A percentile compares a stretch with the other conserved stretches of the same genome.
These are phyloP conservation scores for Aspergillus novofumigatus DNA, from an alignment of 2,329 filamentous ascomycete species.

Conservation along the genomic window DNA sequence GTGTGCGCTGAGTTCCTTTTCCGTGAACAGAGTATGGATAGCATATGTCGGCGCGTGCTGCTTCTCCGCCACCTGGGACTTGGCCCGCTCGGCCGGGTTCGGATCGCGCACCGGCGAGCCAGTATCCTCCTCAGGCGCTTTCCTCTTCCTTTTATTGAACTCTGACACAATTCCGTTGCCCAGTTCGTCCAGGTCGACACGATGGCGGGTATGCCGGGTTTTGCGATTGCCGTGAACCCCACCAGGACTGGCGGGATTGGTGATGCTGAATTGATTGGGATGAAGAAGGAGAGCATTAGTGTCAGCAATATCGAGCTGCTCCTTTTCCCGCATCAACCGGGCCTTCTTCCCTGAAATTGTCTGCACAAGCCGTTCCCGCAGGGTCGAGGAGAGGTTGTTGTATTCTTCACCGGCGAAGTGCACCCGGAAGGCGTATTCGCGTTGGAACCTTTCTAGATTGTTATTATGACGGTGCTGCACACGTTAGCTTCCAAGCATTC, in stretches of 20 bases:
- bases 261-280: slow-evolving; percentile 63
- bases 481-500: neutral
- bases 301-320: slow-evolving; percentile 63
- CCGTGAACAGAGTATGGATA: slow-evolving; percentile 61
- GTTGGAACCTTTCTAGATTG: slow-evolving; percentile 52
- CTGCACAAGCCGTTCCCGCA: slow-evolving; percentile 59
- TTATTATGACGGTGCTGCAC: slow-evolving; percentile 55
- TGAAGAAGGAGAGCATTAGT: slow-evolving; percentile 62
- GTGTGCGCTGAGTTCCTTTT: slow-evolving; percentile 61
- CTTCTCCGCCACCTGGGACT: slow-evolving; percentile 51
- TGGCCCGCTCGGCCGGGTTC: slow-evolving; percentile 51
- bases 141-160: slow-evolving; percentile 56
- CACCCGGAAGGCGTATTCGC: slow-evolving; percentile 55
- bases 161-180: slow-evolving; percentile 46
- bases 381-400: slow-evolving; percentile 53
- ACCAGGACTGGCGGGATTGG: slow-evolving; percentile 60
- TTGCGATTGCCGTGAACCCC: slow-evolving; percentile 59
- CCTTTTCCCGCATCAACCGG: slow-evolving; percentile 60
- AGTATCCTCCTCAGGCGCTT: slow-evolving; percentile 54
- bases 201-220: slow-evolving; percentile 59
- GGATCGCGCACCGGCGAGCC: slow-evolving; percentile 54
- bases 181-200: slow-evolving; percentile 50
- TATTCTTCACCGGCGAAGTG: slow-evolving; percentile 62
- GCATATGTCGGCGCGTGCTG: slow-evolving; percentile 58
- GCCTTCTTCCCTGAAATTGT: slow-evolving; percentile 55